A percentile compares a stretch with the other conserved stretches of the same genome.
These are phyloP conservation scores for Tilletia walkeri DNA, from an alignment of 1,284 basidiomycete species.

Conservation along the genomic window DNA sequence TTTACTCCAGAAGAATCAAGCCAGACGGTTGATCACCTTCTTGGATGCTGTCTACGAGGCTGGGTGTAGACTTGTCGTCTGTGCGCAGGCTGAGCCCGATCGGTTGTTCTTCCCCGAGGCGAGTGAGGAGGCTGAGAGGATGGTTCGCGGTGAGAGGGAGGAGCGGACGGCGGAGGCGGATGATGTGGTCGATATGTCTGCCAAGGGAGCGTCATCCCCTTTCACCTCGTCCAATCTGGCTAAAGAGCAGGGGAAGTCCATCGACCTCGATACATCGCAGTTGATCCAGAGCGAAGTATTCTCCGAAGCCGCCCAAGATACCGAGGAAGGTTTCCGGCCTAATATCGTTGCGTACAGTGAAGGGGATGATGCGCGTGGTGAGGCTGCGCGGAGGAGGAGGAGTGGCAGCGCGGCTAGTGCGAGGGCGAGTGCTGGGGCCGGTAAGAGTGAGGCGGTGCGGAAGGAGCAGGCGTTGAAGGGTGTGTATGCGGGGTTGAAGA, in stretches of 20 bases:
- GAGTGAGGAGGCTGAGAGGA: conserved; percentile 15
- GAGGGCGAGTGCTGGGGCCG: not conserved
- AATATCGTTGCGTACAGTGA: conserved; percentile 66
- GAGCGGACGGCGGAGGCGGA: conserved; percentile 21
- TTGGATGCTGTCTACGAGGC: conserved; percentile 66
- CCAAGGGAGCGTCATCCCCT: conserved; percentile 30
- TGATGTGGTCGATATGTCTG: conserved; percentile 38
- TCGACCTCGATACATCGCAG: conserved; percentile 53
- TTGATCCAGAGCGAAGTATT: conserved; percentile 67
- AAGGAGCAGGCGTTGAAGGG: conserved; percentile 1
- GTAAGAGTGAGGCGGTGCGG: not conserved
- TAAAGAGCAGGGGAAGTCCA: conserved; percentile 21
- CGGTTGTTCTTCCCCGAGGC: conserved; percentile 67
- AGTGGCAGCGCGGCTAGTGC: not conserved
- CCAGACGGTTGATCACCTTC: conserved; percentile 69
- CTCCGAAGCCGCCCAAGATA: conserved; percentile 59
- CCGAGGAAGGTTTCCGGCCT: conserved; percentile 64
- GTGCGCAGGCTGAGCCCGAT: conserved; percentile 62
- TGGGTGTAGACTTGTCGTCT: conserved; percentile 55
- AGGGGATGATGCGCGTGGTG: conserved; percentile 24
- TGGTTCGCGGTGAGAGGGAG: conserved; percentile 6
- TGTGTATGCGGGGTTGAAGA: conserved; percentile 8
- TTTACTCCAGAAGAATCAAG: conserved; percentile 68
- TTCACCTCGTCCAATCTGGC: conserved; percentile 31
- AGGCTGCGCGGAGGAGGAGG: conserved; percentile 12